Base-by-base conservation (phyloP, 2,329 filamentous ascomycete species). In the Colletotrichum phormii region DNA sequence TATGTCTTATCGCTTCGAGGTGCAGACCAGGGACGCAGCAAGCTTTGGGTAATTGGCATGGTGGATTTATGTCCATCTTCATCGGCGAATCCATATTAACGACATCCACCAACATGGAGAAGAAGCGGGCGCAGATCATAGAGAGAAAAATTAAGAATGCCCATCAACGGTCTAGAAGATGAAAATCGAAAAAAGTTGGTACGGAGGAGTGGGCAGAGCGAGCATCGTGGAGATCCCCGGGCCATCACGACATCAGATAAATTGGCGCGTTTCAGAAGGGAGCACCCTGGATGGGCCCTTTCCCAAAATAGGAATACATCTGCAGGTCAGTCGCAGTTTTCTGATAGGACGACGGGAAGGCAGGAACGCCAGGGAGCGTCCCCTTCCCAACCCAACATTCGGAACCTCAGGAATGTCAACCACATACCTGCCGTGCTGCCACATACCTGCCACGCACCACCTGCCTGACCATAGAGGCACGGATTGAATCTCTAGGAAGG, bases 221-320 rank as follows among this genome's bases (percentile, higher is more conserved):
- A 63, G 26, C 60, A 37, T 49, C 59, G 60, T 70, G 60, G 70
- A 64, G 59, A 70, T 64, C 60, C 51, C 70, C 70, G 18, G 60
- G n/a, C 70, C 60, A 72, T 62, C 60, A 65, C 71, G 60, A 70
- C 71, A 63, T 73, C 71, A 73, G 71, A 72, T 72, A 54, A 63
- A 67, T 73, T 73, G 63, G 67, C 24, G 68, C 71, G 71, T 73
- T 73, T 73, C 68, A 72, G 57, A 72, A 54, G 61, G 71, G 57
- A 62, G 67, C 46, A 64, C 46, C 66, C 66, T 64, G 70, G 33
- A 70, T 35, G 66, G 60, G 24, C 15, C 13, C 13, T 33, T 49
- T 15, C 65, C 66, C 55, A 70, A 72, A 70, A 72, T 72, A 70
- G 66, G 13, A 24, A 63, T 18, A 0, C 29, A 2, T 54, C 13